Percentiles rank a stretch among this genome's conserved stretches.
Evolutionary conservation across 1,284 basidiomycete genomes (phyloP).

Genomic region (Ganoderma meredithae): DNA sequence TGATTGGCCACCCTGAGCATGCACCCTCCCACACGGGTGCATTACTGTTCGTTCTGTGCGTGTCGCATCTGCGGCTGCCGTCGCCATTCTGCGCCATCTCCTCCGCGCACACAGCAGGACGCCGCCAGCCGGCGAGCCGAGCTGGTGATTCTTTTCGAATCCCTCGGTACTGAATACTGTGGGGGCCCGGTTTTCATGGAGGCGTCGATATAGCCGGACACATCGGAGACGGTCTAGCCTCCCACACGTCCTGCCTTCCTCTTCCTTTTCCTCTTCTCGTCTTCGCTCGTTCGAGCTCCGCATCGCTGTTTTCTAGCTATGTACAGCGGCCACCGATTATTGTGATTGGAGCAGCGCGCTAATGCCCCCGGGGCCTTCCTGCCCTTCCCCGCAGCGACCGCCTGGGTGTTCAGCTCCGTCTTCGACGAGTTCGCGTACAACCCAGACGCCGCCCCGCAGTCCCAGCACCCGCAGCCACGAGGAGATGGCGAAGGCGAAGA

Average conservation of each 20-base stretch:
- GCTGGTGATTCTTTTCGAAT: neutral
- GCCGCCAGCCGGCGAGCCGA: neutral
- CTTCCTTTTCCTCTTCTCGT: neutral
- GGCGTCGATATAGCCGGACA: neutral
- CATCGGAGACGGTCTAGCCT: neutral
- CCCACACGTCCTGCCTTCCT: neutral
- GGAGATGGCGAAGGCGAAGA: constrained; percentile 20
- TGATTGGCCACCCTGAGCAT: neutral
- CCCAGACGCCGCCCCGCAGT: constrained; percentile 43
- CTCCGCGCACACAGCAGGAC: neutral
- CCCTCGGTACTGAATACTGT: neutral
- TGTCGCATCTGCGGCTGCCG: neutral
- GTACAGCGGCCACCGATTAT: neutral
- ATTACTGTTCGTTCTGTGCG: neutral
- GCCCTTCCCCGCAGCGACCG: constrained; percentile 64
- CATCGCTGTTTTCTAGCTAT: neutral
- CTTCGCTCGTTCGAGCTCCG: neutral
- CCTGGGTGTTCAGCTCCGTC: constrained; percentile 82
- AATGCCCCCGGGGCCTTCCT: constrained; percentile 6
- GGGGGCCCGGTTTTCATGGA: neutral
- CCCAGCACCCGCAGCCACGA: constrained; percentile 23
- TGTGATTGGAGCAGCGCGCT: constrained; percentile 1
- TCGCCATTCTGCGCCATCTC: neutral
- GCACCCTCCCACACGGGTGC: constrained; percentile 5
- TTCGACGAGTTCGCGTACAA: constrained; percentile 81